Evolutionary conservation across 2,329 filamentous ascomycete genomes (phyloP), one percentile per base, ranked within the genome.

Genomic region (Cladosporium cucumerinum): DNA sequence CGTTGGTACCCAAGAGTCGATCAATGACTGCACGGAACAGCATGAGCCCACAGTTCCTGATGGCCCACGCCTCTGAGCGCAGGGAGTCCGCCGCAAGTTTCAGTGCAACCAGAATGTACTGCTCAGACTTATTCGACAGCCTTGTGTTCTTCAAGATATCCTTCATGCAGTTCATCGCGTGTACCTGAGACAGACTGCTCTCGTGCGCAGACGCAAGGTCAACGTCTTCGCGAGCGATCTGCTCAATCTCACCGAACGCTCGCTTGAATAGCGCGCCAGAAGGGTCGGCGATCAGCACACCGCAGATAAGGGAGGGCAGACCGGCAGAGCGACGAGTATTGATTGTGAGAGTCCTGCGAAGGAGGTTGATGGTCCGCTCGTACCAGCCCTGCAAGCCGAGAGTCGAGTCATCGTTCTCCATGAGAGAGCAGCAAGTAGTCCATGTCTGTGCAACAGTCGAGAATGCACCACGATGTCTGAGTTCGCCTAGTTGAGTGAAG

Each of bases 371-470:
- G 7, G 71, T 67, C 39, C 68, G 61, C 14, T 76, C 78, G 74
- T 96, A 96, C 91, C 92, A 97, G 7, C 75, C 72, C 11, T 84
- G 76, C 2, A 93, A 84, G 8, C 23, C 90, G 76, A 5, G 67
- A 68, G 16, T 73, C 75, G n/a, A 84, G 74, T 10, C 71, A 69
- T 10, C 77, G 73, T 23, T 84, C 77, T 11, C 77, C 75, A 32
- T 82, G 59, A 85, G 82, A 10, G 85, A 78, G 69, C 82, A 86
- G 72, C 93, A 96, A 28, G 86, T 84, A 1, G 87, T 85, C 76
- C 97, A 98, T 0, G 93, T 97, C 61, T 92, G 87, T 0, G 94
- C 91, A 1, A 98, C 95, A 0, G 94, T 94, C 0, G 92, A 95
- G 73, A 98, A 96, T 7, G 95, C 95, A 64, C 95, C 95, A 65